Evolutionary conservation across 2,329 filamentous ascomycete species (phyloP).

Genomic region (Neoscytalidium dimidiatum): DNA sequence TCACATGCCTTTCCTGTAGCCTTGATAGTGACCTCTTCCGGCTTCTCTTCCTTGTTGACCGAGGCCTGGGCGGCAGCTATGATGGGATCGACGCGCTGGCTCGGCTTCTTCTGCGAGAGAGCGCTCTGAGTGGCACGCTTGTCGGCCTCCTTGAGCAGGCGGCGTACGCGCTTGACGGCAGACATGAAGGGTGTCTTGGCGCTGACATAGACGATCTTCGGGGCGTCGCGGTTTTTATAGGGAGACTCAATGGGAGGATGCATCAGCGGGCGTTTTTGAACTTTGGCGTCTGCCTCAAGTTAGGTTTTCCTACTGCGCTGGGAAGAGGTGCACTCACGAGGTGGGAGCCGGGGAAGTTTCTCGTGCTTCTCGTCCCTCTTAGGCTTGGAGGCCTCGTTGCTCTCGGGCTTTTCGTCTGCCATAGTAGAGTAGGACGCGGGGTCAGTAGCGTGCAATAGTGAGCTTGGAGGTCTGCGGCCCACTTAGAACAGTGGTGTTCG

Average conservation of each 20-base stretch:
- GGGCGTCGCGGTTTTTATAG: slow-evolving; percentile 49
- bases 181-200: slow-evolving; percentile 68
- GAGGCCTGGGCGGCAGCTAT: slow-evolving; percentile 40
- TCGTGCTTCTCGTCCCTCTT: not conserved
- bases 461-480: too few relatives aligned
- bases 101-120: slow-evolving; percentile 1
- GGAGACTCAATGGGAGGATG: slow-evolving; percentile 57
- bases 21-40: slow-evolving; percentile 60
- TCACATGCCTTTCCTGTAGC: slow-evolving; percentile 69
- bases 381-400: not conserved
- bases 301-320: not conserved
- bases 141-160: slow-evolving; percentile 60
- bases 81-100: slow-evolving; percentile 21
- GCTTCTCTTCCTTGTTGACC: slow-evolving; percentile 27
- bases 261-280: slow-evolving; percentile 60
- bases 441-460: not conserved
- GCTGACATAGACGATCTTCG: slow-evolving; percentile 67
- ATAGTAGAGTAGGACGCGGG: not conserved
- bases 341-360: slow-evolving; percentile 24
- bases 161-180: slow-evolving; percentile 64
- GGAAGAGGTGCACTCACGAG: slow-evolving; percentile 24
- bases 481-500: slow-evolving; percentile 13
- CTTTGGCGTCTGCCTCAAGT: slow-evolving; percentile 43
- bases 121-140: slow-evolving; percentile 40
- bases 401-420: not conserved